Evolutionary conservation across 2,329 filamentous ascomycete genomes (phyloP).

Genomic region (Phoma sp.): DNA sequence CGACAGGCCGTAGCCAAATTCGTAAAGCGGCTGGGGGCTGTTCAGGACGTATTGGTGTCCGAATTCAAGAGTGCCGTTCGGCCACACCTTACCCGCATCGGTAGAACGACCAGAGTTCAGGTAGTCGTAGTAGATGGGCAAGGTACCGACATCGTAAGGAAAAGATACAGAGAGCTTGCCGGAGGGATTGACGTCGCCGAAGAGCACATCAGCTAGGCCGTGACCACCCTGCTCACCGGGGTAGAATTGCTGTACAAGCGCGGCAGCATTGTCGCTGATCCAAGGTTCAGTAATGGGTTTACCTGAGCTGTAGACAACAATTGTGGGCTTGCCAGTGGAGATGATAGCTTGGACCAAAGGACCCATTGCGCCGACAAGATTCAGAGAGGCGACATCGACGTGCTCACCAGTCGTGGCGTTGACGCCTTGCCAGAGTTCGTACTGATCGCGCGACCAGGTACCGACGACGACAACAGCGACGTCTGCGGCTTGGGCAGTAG

Average conservation of each 20-base stretch:
- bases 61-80: constrained; percentile 67
- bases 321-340: constrained; percentile 69
- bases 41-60: constrained; percentile 70
- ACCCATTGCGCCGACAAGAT: constrained; percentile 73
- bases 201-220: constrained; percentile 68
- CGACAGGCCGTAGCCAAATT: constrained; percentile 70
- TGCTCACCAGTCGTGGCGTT: constrained; percentile 80
- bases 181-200: constrained; percentile 67
- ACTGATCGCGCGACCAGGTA: constrained; percentile 76
- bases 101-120: constrained; percentile 67
- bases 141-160: constrained; percentile 69
- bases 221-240: constrained; percentile 71
- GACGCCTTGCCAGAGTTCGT: constrained; percentile 70
- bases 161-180: constrained; percentile 72
- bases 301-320: constrained; percentile 71
- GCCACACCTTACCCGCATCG: constrained; percentile 59
- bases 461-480: constrained; percentile 76
- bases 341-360: constrained; percentile 70
- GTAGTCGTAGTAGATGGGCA: constrained; percentile 75
- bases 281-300: constrained; percentile 76
- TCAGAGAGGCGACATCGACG: constrained; percentile 68
- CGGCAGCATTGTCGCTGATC: constrained; percentile 69
- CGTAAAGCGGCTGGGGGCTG: constrained; percentile 65
- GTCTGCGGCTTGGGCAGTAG: constrained; percentile 69
- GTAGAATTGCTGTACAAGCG: constrained; percentile 77